Base-by-base conservation (phyloP, 2,329 filamentous ascomycete genomes). In the Penicillium sp. region DNA sequence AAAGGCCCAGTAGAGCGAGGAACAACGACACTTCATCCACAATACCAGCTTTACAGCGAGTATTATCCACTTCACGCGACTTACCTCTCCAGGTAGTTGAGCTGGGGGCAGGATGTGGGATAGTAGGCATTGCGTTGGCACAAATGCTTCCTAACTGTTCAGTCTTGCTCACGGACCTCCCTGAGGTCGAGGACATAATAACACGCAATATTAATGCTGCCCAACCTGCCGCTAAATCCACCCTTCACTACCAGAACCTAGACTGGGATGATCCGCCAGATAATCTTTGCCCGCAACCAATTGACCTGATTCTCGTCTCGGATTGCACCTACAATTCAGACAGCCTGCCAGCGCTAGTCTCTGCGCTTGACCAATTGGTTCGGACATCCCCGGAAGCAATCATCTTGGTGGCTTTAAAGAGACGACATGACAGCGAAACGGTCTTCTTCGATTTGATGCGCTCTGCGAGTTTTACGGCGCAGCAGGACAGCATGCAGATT, bases 261-360 rank as follows among this genome's bases (percentile, higher is more conserved):
- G 83, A 89, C 67, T 90, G 87, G 87, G 79, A 84, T n/a, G 68
- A 77, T 13, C 68, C 77, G 3, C 69, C 85, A 7, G 77, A 81
- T 4, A 67, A 75, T 35, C 68, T 78, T 10, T 64, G 62, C 19
- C 60, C 63, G 23, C 64, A 64, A 35, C 63, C 63, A 10, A 78
- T 83, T 62, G 82, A 88, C 67, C 64, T 90, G 32, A 77, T 89
- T 19, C 67, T 89, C 4, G 81, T 88, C 1, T 84, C 85, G 2
- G 87, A 90, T 67, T 90, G 87, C 70, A 90, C 86, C 1, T 90
- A 90, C 72, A 90, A 90, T 67, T 76, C 81, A 14, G 85, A 88
- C 62, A 87, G 83, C 55, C 80, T 86, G 47, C 83, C 84, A 2
- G 78, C 83, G 23, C 74, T 90, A 35, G 85, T 89, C 7, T 71